Percentiles rank a stretch among this genome's conserved stretches.
These are phyloP conservation scores for Quercus ilex DNA, from an alignment of 306 rosid genomes.

Conservation along the genomic window DNA sequence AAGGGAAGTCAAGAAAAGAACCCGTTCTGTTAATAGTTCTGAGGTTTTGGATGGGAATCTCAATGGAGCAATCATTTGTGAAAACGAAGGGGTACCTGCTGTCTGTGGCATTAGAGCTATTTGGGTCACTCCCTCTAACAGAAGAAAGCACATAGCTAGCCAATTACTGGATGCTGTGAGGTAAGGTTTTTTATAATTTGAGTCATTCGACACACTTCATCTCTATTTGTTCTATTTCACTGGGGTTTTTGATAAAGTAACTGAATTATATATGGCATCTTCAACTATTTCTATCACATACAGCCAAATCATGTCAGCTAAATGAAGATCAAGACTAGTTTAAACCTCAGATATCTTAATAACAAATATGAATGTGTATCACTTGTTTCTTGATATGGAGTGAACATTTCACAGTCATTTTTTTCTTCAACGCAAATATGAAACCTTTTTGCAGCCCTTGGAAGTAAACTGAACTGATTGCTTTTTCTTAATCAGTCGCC, in stretches of 20 bases:
- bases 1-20: constrained; percentile 54
- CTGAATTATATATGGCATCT: not conserved
- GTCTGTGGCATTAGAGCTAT: constrained; percentile 79
- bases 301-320: not conserved
- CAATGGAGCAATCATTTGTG: constrained; percentile 56
- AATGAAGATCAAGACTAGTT: not conserved
- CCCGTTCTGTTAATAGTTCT: constrained; percentile 24
- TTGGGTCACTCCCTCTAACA: constrained; percentile 78
- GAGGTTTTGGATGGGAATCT: constrained; percentile 23
- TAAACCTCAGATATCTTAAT: not conserved
- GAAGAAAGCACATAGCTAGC: constrained; percentile 70
- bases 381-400: no score
- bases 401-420: not conserved
- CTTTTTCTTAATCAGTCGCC: not conserved
- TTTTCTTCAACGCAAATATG: not conserved
- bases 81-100: constrained; percentile 48
- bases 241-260: not conserved
- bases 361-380: not conserved
- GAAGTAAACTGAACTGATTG: not conserved
- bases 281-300: not conserved
- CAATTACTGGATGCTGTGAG: constrained; percentile 74
- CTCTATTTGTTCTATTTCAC: not conserved
- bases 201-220: not conserved
- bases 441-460: not conserved
- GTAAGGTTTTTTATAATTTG: constrained; percentile 25